Evolutionary conservation across 179 eudicot genomes (phyloP).

Genomic region (Sideroxylon spinosum): DNA sequence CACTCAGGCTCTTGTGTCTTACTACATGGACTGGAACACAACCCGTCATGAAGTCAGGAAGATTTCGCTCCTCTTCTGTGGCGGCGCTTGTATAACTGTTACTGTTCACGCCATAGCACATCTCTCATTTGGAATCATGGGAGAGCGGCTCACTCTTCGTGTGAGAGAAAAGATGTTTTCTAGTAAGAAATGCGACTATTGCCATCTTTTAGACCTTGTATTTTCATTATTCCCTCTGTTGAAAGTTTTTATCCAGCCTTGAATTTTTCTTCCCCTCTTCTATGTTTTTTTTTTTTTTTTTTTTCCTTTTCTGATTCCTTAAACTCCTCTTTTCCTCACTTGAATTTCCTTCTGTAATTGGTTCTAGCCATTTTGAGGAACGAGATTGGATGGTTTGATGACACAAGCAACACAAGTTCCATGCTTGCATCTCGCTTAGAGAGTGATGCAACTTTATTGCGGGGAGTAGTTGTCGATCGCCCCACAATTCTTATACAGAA

Average conservation of each 20-base stretch:
- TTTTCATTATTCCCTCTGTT: neutral
- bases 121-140: slow-evolving; percentile 77
- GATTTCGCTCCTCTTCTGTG: slow-evolving; percentile 68
- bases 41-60: slow-evolving; percentile 64
- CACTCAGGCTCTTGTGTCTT: slow-evolving; percentile 89
- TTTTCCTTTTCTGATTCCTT: neutral
- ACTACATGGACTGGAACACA: slow-evolving; percentile 89
- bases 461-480: slow-evolving; percentile 74
- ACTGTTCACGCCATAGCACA: slow-evolving; percentile 67
- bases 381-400: slow-evolving; percentile 94
- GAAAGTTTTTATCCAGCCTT: neutral
- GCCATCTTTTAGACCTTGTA: neutral
- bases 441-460: slow-evolving; percentile 76
- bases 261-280: neutral
- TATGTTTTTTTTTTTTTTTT: too few species aligned
- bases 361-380: slow-evolving; percentile 82
- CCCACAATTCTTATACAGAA: slow-evolving; percentile 69
- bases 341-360: slow-evolving; percentile 1
- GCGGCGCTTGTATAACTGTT: slow-evolving; percentile 60
- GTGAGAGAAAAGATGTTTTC: slow-evolving; percentile 87
- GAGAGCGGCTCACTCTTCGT: slow-evolving; percentile 89
- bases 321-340: too few species aligned
- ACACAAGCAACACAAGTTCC: slow-evolving; percentile 62
- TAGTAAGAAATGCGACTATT: slow-evolving; percentile 36
- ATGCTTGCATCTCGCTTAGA: slow-evolving; percentile 83